Conservation (phyloP, 257 asterid species). For the Gentiana straminea region DNA sequence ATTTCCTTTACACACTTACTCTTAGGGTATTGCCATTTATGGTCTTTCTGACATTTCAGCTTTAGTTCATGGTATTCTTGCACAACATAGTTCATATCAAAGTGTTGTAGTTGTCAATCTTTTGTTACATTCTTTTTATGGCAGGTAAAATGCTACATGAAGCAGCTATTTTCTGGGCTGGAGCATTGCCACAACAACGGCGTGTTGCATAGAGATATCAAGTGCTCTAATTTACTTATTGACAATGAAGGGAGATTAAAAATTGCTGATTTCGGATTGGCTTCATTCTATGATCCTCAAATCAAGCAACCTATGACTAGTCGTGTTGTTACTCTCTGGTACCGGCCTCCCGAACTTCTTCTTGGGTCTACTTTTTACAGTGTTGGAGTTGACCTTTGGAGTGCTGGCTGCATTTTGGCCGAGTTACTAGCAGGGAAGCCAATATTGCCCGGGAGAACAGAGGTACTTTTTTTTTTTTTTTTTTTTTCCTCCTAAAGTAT, state of each 20-base stretch:
- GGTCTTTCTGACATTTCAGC: background rate
- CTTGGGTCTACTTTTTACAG: conserved; percentile 77
- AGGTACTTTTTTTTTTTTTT: conserved; percentile 33
- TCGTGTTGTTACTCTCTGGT: conserved; percentile 93
- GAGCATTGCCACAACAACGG: conserved; percentile 94
- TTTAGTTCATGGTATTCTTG: background rate
- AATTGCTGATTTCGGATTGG: conserved; percentile 91
- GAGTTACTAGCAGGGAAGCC: conserved; percentile 85
- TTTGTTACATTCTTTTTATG: conserved; percentile 6
- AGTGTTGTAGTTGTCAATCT: conserved; percentile 8
- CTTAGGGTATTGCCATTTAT: background rate
- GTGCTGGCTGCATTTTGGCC: conserved; percentile 92
- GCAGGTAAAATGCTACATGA: conserved; percentile 86
- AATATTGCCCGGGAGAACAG: conserved; percentile 85
- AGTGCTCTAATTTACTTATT: conserved; percentile 78
- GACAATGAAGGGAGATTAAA: conserved; percentile 65
- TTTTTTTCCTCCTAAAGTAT: background rate
- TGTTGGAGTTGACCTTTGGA: conserved; percentile 88
- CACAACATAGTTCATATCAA: background rate
- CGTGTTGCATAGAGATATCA: conserved; percentile 84
- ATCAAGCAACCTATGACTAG: conserved; percentile 71
- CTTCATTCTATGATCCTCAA: conserved; percentile 59
- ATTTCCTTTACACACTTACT: too few relatives aligned
- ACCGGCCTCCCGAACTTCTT: conserved; percentile 91
- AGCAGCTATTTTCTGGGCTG: conserved; percentile 75